Conservation (phyloP, 805 yeast species). For the Saturnispora serradocipensis region DNA sequence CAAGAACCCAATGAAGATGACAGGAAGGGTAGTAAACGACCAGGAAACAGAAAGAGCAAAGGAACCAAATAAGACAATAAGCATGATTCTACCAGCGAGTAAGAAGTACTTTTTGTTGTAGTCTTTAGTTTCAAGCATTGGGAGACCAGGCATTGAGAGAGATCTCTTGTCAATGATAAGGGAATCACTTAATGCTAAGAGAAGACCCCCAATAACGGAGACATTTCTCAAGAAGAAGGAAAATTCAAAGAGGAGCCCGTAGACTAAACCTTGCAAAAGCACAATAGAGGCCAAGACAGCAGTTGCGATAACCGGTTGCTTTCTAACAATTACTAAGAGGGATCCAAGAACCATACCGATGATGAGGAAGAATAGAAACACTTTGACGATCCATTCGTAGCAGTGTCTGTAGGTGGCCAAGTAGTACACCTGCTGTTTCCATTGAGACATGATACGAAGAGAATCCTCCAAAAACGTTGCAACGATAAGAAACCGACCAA, state of each 20-base stretch:
- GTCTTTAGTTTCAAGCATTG: slow-evolving; percentile 63
- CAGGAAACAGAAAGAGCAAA: slow-evolving; percentile 71
- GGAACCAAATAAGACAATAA: slow-evolving; percentile 76
- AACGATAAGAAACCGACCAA: slow-evolving; percentile 84
- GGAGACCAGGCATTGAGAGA: slow-evolving; percentile 64
- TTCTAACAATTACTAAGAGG: slow-evolving; percentile 58
- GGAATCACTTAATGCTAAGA: slow-evolving; percentile 80
- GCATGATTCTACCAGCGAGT: slow-evolving; percentile 79
- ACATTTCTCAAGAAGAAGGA: slow-evolving; percentile 79
- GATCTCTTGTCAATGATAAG: slow-evolving; percentile 67
- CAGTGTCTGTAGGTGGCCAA: slow-evolving; percentile 70
- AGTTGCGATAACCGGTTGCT: slow-evolving; percentile 61
- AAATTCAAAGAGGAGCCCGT: slow-evolving; percentile 77
- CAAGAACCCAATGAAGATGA: slow-evolving; percentile 60
- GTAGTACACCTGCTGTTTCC: slow-evolving; percentile 86
- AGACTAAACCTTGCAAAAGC: slow-evolving; percentile 73
- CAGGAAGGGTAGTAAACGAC: slow-evolving; percentile 54
- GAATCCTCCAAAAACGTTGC: slow-evolving; percentile 92
- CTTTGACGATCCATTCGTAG: slow-evolving; percentile 67
- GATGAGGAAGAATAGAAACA: slow-evolving; percentile 59
- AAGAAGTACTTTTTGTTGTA: slow-evolving; percentile 64
- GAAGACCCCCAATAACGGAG: slow-evolving; percentile 85
- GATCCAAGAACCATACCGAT: slow-evolving; percentile 67
- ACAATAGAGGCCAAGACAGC: slow-evolving; percentile 62
- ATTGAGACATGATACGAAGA: slow-evolving; percentile 71